These are phyloP conservation scores for Colletotrichum aenigma DNA, from an alignment of 2,329 filamentous ascomycete species.

Conservation along the genomic window DNA sequence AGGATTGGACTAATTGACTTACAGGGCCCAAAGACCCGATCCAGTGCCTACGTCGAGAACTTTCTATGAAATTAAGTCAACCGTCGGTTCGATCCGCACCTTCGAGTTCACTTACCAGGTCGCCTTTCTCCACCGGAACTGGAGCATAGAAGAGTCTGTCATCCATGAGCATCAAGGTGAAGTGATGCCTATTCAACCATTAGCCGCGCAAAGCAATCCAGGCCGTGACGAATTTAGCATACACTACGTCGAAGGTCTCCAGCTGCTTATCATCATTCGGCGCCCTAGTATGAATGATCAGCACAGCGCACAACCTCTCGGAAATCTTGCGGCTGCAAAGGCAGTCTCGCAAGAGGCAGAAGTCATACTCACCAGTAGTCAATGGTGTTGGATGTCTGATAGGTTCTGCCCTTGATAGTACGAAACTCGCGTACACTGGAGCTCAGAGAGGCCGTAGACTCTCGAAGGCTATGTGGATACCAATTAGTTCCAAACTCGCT, in stretches of 20 bases:
- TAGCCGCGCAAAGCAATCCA: not conserved
- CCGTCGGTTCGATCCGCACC: too few species aligned
- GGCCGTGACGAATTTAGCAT: not conserved
- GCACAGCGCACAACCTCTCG: too few species aligned
- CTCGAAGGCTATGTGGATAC: not conserved
- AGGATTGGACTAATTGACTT: not conserved
- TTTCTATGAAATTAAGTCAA: not conserved
- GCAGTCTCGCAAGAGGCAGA: too few species aligned
- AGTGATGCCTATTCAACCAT: not conserved
- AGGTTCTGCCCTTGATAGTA: not conserved
- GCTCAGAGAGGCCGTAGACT: not conserved
- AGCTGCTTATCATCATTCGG: not conserved
- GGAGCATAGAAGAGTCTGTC: not conserved
- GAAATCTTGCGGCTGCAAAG: too few species aligned
- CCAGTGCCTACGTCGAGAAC: conserved; percentile 58
- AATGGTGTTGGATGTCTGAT: not conserved
- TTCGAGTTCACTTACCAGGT: not conserved
- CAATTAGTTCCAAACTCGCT: not conserved
- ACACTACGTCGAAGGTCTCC: not conserved
- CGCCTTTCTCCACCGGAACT: not conserved
- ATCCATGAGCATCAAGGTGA: not conserved
- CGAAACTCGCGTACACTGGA: not conserved
- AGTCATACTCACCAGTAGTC: not conserved
- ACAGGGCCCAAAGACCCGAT: conserved; percentile 57
- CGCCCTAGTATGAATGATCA: not conserved